Evolutionary conservation across 208 protist species (phyloP), one percentile per base, ranked within the genome.

Genomic region (Leishmania tarentolae): DNA sequence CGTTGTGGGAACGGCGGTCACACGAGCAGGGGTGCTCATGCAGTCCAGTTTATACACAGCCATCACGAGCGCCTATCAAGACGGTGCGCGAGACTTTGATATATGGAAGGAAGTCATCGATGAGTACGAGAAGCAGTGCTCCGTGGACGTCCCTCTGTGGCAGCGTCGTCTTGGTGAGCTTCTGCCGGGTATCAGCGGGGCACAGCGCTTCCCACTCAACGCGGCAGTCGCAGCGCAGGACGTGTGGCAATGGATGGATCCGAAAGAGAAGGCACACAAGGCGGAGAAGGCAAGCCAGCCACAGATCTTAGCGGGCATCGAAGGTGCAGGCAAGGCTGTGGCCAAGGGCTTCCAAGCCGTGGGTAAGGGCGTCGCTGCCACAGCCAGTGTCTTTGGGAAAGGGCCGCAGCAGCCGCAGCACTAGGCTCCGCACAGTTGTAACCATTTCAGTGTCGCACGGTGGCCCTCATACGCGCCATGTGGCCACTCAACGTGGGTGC

Each of bases 1-100:
- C 82, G 92, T 97, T 21, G 83, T 94, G 56, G 90, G 92, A 44
- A 96, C 92, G 15, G 88, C 87, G n/a, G 75, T 97, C 56, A 88
- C 91, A 21, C 88, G 93, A 31, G 89, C 88, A 8, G 87, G 86
- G 47, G 87, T 95, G 75, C 82, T 84, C 28, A 88, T 91, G 80
- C 93, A 96, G 84, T 72, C 79, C 11, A 91, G 90, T 82, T 75
- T 96, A 47, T 83, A 92, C 79, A 84, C 76, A 37, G 92, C 92
- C 47, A 84, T 97, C 70, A 76, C 76, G 31, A 76, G 63, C 63
- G 91, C 91, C 35, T 89, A 90, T 79, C 80, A 84, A 46, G 82
- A 87, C 28, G 85, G 82, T 47, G 87, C 90, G n/a, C 83, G 86
- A 21, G 90, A 95, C 75, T 94, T 96, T 69, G 79, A 76, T 28